Evolutionary conservation across 345 rosid genomes (phyloP).

Genomic region (Lepidium didymum): DNA sequence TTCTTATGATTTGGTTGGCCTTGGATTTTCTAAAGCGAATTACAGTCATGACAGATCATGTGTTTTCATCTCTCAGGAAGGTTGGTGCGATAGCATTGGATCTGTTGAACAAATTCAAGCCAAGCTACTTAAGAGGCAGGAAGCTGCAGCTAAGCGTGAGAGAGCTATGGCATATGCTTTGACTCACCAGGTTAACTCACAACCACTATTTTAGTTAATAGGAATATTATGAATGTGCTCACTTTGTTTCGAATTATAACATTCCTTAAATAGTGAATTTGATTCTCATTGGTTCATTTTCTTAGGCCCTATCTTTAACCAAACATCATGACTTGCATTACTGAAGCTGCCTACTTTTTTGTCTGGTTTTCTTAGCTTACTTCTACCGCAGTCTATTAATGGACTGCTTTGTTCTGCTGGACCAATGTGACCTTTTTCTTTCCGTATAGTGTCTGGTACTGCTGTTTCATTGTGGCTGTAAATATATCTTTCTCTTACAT

Average conservation of each 20-base stretch:
- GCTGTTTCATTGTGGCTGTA: background rate
- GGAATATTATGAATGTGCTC: background rate
- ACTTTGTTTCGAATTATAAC: background rate
- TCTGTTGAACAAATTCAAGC: conserved; percentile 95
- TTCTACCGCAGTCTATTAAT: background rate
- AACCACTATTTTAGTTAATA: background rate
- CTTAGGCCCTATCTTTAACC: background rate
- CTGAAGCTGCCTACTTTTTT: background rate
- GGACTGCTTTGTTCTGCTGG: background rate
- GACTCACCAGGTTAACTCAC: conserved; percentile 77
- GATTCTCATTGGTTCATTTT: background rate
- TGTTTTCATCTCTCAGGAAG: conserved; percentile 48
- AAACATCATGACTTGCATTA: background rate
- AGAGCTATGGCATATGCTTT: conserved; percentile 99
- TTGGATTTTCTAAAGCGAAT: background rate
- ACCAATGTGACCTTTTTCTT: background rate
- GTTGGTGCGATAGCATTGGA: conserved; percentile 96
- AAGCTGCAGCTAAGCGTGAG: conserved; percentile 99
- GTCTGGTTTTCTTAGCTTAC: background rate
- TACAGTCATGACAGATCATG: conserved; percentile 1
- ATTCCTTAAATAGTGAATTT: background rate
- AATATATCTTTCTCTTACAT: background rate
- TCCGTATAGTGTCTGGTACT: background rate
- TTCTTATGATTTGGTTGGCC: background rate
- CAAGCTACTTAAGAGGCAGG: conserved; percentile 87